phyloP scores from a whole-genome alignment of 139 green algal genomes.

The Chlamydomonas incerta region DNA sequence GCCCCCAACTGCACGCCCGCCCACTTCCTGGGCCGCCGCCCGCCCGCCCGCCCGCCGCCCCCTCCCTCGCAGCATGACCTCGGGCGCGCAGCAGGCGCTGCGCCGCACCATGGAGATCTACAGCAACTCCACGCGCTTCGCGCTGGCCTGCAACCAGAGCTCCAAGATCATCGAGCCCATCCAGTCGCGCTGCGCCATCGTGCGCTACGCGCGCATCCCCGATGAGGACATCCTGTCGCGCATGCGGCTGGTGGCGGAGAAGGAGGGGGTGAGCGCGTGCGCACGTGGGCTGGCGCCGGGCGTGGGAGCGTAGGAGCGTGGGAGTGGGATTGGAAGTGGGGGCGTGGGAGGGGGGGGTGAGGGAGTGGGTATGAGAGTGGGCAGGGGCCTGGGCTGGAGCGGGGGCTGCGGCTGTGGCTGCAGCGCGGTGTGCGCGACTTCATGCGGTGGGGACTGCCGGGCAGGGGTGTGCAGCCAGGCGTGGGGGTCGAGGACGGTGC shows the following conservation, averaged over 20 bases:
- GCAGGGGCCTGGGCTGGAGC: too few species aligned
- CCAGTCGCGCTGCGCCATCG: conserved; percentile 97
- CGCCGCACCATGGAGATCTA: conserved; percentile 99
- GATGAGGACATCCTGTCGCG: conserved; percentile 92
- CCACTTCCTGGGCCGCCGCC: too few species aligned
- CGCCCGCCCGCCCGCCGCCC: neutral
- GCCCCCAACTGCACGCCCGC: neutral
- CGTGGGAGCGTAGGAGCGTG: neutral
- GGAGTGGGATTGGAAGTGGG: too few species aligned
- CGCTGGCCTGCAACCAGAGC: conserved; percentile 96
- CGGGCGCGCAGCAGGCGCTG: conserved; percentile 96
- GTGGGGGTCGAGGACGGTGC: too few species aligned
- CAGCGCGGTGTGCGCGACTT: too few species aligned
- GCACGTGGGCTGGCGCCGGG: neutral
- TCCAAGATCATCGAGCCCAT: conserved; percentile 99
- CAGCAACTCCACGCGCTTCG: conserved; percentile 95
- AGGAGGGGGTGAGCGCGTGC: conserved; percentile 74
- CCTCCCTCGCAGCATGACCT: conserved; percentile 83
- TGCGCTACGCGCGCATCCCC: conserved; percentile 88
- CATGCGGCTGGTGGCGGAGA: conserved; percentile 80
- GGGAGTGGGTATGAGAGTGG: too few species aligned
- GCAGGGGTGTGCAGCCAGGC: too few species aligned
- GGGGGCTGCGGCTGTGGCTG: too few species aligned
- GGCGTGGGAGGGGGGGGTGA: too few species aligned
- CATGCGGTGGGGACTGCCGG: too few species aligned